Percentiles rank a stretch among this genome's conserved stretches.
Evolutionary conservation across 176 grass and related monocot genomes (phyloP).

Genomic region (Aegilops bicornis): DNA sequence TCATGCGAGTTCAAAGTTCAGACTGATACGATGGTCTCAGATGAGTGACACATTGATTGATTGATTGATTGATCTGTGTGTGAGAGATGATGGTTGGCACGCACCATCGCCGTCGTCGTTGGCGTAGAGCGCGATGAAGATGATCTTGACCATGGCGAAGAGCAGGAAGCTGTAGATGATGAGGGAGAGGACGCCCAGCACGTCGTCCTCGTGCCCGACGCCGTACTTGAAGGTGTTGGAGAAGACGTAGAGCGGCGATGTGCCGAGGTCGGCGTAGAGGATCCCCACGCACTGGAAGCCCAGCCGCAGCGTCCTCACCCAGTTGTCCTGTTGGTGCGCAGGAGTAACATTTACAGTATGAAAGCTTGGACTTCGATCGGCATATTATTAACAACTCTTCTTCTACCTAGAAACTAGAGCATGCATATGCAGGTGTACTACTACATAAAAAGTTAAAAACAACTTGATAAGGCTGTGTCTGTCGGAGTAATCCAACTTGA

Average conservation of each 20-base stretch:
- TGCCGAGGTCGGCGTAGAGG: slow-evolving; percentile 63
- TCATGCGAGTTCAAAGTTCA: not conserved
- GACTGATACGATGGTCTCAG: not conserved
- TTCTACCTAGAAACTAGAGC: not conserved
- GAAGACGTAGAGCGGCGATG: slow-evolving; percentile 65
- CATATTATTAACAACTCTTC: too few species aligned
- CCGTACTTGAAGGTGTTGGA: slow-evolving; percentile 56
- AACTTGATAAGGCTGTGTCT: too few species aligned
- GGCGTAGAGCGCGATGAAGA: slow-evolving; percentile 62
- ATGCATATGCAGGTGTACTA: not conserved
- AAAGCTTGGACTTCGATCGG: not conserved
- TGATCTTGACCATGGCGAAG: slow-evolving; percentile 58
- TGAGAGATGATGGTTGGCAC: not conserved
- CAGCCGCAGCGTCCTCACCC: slow-evolving; percentile 40
- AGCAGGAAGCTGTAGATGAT: slow-evolving; percentile 66
- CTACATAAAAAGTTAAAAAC: too few species aligned
- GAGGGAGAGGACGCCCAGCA: slow-evolving; percentile 65
- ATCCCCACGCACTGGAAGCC: slow-evolving; percentile 72
- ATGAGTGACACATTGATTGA: not conserved
- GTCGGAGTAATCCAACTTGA: too few species aligned
- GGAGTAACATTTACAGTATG: not conserved
- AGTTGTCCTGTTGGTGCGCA: slow-evolving; percentile 33
- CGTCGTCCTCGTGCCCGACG: slow-evolving; percentile 30
- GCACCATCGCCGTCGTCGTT: slow-evolving; percentile 69
- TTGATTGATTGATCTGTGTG: not conserved